Base-by-base conservation (phyloP, 176 grass and related monocot genomes). In the Rhynchospora breviuscula region DNA sequence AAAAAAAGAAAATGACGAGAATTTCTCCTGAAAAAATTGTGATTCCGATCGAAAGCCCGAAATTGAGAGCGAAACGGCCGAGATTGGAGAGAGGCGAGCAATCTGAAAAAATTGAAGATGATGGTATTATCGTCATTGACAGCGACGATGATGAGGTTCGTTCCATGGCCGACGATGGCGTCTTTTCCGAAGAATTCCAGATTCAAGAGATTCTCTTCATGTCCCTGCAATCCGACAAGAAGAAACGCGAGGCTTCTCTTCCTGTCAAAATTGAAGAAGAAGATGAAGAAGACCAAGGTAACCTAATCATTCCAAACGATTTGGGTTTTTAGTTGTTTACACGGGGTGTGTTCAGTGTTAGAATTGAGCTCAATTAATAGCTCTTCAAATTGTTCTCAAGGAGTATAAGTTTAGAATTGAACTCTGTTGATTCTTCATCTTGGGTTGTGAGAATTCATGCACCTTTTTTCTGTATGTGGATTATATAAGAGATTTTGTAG, bases 141-240 rank as follows among this genome's bases (percentile, higher is more conserved):
- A 76, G 48, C 5, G 72, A 76, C 12, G 46, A 21, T 48, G 17
- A 71, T 2, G 7, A 40, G 3, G 3, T n/a, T n/a, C 2, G 17
- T 19, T 67, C 26, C 14, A 7, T 26, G 1, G 64, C 26, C 29
- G 43, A 76, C 12, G 48, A 76, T 29, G 48, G 29, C 10, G 11
- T 54, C 1, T 26, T 76, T 11, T 76, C 48, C 21, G 48, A 76
- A 29, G 71, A 76, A 22, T 11, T 76, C 72, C 48, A 76, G 48
- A 76, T 76, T 76, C 72, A 76, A 53, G 72, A 76, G 72, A 14
- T 76, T 31, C 72, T 76, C 22, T 76, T 17, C 11, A 54, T 76
- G 72, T 29, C 47, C 12, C 54, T 53, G 72, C 72, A 54, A 29
- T 29, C 72, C 48, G n/a, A 40, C 35, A 40, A 25, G 67, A 70